Conservation (phyloP, 805 yeast genomes). For the Suhomyces sp. region DNA sequence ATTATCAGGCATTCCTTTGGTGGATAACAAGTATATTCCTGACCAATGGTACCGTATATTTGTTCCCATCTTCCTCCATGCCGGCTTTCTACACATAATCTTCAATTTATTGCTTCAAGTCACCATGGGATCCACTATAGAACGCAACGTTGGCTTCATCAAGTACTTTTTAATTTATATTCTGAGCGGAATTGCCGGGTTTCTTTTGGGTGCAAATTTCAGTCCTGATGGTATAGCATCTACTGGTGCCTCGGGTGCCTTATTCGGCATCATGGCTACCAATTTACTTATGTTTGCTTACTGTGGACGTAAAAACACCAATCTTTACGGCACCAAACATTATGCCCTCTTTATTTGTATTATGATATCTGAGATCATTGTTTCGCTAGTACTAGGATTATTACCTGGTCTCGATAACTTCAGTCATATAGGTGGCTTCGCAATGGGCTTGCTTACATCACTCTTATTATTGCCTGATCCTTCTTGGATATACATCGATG, state of each 20-base stretch:
- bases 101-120: conserved; percentile 62
- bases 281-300: conserved; percentile 55
- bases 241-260: conserved; percentile 69
- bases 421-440: conserved; percentile 73
- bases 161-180: conserved; percentile 56
- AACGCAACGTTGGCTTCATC: conserved; percentile 52
- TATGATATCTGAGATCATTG: conserved; percentile 54
- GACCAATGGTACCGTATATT: conserved; percentile 68
- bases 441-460: conserved; percentile 54
- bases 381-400: conserved; percentile 61
- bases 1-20: conserved; percentile 44
- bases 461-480: conserved; percentile 57
- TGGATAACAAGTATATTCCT: conserved; percentile 40
- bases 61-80: conserved; percentile 70
- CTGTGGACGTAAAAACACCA: conserved; percentile 50
- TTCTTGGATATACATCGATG: conserved; percentile 40
- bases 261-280: conserved; percentile 66
- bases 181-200: conserved; percentile 63
- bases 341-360: conserved; percentile 46
- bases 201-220: conserved; percentile 65
- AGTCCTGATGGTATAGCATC: conserved; percentile 64
- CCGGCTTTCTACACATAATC: conserved; percentile 67
- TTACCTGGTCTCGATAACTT: conserved; percentile 75
- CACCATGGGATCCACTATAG: conserved; percentile 59
- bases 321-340: conserved; percentile 42